These are phyloP conservation scores for Penicillium waksmanii DNA, from an alignment of 495 filamentous ascomycete species.

Conservation along the genomic window DNA sequence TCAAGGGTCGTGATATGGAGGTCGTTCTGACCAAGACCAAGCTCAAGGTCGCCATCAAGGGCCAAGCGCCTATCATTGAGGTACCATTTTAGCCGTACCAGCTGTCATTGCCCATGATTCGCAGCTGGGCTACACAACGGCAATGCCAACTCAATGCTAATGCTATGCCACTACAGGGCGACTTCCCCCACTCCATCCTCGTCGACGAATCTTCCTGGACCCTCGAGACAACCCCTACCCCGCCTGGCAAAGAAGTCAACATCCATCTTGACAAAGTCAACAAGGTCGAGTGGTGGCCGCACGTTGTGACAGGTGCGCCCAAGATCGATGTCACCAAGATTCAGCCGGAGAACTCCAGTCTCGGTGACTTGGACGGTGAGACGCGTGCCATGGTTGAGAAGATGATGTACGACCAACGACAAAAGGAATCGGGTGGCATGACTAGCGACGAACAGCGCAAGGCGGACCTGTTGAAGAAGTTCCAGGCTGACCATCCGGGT, in stretches of 20 bases:
- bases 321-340: conserved; percentile 96
- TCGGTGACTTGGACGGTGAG: conserved; percentile 92
- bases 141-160: background rate
- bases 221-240: conserved; percentile 66
- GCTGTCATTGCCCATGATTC: background rate
- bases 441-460: conserved; percentile 93
- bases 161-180: conserved; percentile 59
- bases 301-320: conserved; percentile 77
- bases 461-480: conserved; percentile 87
- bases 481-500: conserved; percentile 84
- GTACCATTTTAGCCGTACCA: conserved; percentile 29
- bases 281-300: conserved; percentile 98
- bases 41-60: conserved; percentile 83
- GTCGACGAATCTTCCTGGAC: conserved; percentile 95
- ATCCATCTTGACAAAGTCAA: conserved; percentile 96
- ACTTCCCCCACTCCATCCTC: conserved; percentile 77
- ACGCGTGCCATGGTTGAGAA: conserved; percentile 99
- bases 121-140: background rate
- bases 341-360: conserved; percentile 84
- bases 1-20: conserved; percentile 82
- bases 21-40: conserved; percentile 81
- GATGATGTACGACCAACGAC: conserved; percentile 99
- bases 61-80: conserved; percentile 82
- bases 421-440: conserved; percentile 90
- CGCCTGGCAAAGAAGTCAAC: conserved; percentile 71